Percentiles rank a stretch among this genome's conserved stretches.
Conservation (phyloP, 805 yeast genomes). For the Starmerella apis region DNA sequence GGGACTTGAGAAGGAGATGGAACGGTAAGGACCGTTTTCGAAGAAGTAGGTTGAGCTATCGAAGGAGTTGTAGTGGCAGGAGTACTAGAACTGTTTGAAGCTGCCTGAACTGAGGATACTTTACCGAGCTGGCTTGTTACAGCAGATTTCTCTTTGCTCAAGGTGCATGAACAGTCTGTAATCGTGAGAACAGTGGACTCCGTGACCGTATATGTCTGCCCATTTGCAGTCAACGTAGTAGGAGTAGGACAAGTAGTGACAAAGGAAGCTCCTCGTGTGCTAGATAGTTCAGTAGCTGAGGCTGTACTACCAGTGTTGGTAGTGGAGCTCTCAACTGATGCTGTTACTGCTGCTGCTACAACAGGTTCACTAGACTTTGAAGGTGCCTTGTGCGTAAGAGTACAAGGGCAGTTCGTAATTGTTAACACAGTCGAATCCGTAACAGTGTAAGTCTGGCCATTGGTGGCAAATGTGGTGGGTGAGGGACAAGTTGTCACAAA, state of each 20-base stretch:
- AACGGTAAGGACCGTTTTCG: background rate
- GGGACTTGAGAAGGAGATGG: background rate
- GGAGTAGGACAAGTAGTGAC: slow-evolving; percentile 11
- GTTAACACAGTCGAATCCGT: slow-evolving; percentile 10
- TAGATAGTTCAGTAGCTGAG: background rate
- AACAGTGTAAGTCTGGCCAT: slow-evolving; percentile 8
- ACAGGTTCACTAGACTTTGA: background rate
- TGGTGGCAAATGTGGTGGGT: slow-evolving; percentile 8
- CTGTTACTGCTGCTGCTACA: too few species aligned
- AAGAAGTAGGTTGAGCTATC: too few species aligned
- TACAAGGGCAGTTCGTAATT: slow-evolving; percentile 10
- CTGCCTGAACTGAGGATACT: background rate
- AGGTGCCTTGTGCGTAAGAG: background rate
- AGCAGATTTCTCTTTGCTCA: background rate
- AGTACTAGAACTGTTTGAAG: background rate
- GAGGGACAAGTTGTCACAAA: slow-evolving; percentile 2
- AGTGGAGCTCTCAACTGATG: background rate
- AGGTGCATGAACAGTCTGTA: slow-evolving; percentile 22
- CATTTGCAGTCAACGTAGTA: slow-evolving; percentile 14
- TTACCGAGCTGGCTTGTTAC: background rate
- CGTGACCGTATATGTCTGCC: slow-evolving; percentile 12
- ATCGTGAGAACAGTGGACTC: slow-evolving; percentile 16
- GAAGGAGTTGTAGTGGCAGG: background rate
- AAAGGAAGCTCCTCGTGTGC: background rate
- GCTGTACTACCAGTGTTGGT: background rate